Base-by-base conservation (phyloP, 257 asterid species). In the Parsonsia alboflavescens region DNA sequence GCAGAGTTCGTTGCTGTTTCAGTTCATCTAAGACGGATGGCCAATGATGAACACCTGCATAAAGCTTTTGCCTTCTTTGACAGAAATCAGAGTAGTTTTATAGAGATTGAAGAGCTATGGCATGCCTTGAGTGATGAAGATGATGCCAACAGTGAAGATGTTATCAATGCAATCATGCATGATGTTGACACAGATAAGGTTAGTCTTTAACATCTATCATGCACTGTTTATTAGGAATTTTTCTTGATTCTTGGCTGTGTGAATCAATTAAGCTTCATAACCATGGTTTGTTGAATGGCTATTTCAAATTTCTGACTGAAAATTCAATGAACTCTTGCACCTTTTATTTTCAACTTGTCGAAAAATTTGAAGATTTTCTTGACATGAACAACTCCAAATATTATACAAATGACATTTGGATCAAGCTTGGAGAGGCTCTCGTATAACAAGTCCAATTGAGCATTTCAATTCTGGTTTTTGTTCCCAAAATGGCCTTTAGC, bases 151-250 rank as follows among this genome's bases (percentile, higher is more conserved):
- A 80, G 42, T 30, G 91, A 92, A 82, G 96, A 92, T 64, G 90
- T 88, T 58, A 78, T 85, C 81, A 66, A 16, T 19, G 93, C 92
- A 74, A 92, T 92, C 84, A 90, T 92, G 93, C 86, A 84, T 70
- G 96, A 92, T 64, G 97, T 92, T n/a, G 97, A 92, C 75, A 87
- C 86, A 2, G 90, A 88, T 76, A 90, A 92, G 91, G 97, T 90
- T 68, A 64, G 85, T 68, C 49, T 45, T 24, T 30, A 28, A 5
- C 24, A 46, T 22, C 12, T 11, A 24, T 16, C 17, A 39, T 10
- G 30, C 28, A 7, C 19, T 45, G 15, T 36, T 36, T 39, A 1
- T 65, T 39, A 7, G 12, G 30, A 36, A 62, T 33, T 26, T 7
- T 33, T 64, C 68, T 62, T 62, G 68, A 62, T 28, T 33, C 22